Conservation (phyloP, 2,329 filamentous ascomycete genomes). For the Penicillium frequentans region DNA sequence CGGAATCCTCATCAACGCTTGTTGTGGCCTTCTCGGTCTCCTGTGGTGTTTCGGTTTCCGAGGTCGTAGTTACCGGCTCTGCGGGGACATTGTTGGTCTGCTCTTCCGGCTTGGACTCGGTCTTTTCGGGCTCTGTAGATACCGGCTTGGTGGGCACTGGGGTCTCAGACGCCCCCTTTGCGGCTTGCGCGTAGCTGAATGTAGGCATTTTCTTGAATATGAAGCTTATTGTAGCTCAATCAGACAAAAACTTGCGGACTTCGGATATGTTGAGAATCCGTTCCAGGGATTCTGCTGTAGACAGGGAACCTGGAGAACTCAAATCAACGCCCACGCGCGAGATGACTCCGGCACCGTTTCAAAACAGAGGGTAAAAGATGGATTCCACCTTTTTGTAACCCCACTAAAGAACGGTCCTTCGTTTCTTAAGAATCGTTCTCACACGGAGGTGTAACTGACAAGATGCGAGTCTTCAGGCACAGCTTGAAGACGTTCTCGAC, state of each 20-base stretch:
- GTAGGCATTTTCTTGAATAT: slow-evolving; percentile 50
- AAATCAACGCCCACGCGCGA: slow-evolving; percentile 22
- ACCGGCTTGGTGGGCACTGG: slow-evolving; percentile 45
- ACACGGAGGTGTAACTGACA: slow-evolving; percentile 8
- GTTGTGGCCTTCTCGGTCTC: slow-evolving; percentile 40
- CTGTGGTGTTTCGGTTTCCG: slow-evolving; percentile 47
- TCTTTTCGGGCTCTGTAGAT: slow-evolving; percentile 30
- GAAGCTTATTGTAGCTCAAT: slow-evolving; percentile 41
- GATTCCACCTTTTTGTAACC: slow-evolving; percentile 29
- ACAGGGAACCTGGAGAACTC: slow-evolving; percentile 24
- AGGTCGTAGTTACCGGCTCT: slow-evolving; percentile 32
- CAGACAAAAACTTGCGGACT: slow-evolving; percentile 6
- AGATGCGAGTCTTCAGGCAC: not conserved
- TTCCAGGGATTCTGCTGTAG: slow-evolving; percentile 27
- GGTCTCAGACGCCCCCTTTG: slow-evolving; percentile 69
- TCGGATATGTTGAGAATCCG: slow-evolving; percentile 7
- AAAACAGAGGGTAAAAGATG: slow-evolving; percentile 15
- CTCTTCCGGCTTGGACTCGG: slow-evolving; percentile 32
- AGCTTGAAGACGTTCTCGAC: not conserved
- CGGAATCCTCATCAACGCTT: slow-evolving; percentile 34
- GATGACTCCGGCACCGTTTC: slow-evolving; percentile 26
- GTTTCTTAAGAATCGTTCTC: slow-evolving; percentile 23
- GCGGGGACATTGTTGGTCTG: slow-evolving; percentile 27
- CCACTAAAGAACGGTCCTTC: slow-evolving; percentile 29
- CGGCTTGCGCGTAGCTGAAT: slow-evolving; percentile 95